Evolutionary conservation across 306 rosid species (phyloP).

Genomic region (Cicer judaicum): DNA sequence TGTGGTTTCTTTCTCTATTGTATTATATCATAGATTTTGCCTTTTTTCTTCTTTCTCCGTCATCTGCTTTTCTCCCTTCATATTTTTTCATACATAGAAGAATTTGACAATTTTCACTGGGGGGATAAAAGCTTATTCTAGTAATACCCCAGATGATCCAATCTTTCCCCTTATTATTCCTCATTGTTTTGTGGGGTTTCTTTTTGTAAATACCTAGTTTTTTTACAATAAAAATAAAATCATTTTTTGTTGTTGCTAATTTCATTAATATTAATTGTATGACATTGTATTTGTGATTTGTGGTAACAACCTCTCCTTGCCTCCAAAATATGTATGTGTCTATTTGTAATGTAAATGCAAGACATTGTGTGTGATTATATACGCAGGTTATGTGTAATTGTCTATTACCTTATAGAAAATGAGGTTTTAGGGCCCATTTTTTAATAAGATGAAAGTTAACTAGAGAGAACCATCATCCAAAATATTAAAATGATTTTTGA

Average conservation of each 20-base stretch:
- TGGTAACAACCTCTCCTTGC: background rate
- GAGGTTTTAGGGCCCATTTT: no score
- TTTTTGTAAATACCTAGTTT: constrained; percentile 40
- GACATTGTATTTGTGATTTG: constrained; percentile 1
- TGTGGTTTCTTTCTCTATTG: constrained; percentile 33
- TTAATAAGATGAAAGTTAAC: no score
- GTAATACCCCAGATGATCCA: constrained; percentile 27
- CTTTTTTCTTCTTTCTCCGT: background rate
- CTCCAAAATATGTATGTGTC: background rate
- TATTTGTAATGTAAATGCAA: background rate
- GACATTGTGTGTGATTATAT: no score
- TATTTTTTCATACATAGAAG: constrained; percentile 36
- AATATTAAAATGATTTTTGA: no score
- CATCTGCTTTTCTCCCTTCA: constrained; percentile 13
- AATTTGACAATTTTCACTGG: constrained; percentile 34
- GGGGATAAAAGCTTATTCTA: constrained; percentile 39
- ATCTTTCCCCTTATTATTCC: background rate
- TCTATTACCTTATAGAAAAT: no score
- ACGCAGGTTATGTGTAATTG: no score
- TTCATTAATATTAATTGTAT: constrained; percentile 6
- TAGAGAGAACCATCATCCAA: no score
- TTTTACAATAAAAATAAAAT: constrained; percentile 39
- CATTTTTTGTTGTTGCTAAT: constrained; percentile 25
- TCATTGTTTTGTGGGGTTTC: constrained; percentile 5
- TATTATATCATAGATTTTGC: constrained; percentile 41